Evolutionary conservation across 2,329 filamentous ascomycete species (phyloP).

Genomic region (Sphaerulina musiva): DNA sequence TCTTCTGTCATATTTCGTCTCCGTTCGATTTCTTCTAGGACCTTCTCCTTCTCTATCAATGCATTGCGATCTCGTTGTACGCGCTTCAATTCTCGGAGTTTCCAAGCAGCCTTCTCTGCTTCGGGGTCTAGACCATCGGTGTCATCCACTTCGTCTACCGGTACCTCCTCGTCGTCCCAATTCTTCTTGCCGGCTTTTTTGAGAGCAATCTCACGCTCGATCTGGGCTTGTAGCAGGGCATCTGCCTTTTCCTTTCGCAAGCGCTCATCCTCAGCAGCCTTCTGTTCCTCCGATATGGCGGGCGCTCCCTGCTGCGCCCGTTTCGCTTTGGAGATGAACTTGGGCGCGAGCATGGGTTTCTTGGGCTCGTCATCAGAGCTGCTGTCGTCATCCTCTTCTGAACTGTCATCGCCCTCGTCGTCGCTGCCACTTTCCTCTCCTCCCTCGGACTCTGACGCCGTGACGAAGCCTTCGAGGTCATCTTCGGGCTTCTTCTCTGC

Average conservation of each 20-base stretch:
- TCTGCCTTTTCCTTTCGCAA: constrained; percentile 66
- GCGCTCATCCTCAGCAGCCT: constrained; percentile 46
- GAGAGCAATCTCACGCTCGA: constrained; percentile 72
- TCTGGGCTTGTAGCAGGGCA: constrained; percentile 78
- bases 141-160: constrained; percentile 77
- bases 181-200: constrained; percentile 70
- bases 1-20: constrained; percentile 78
- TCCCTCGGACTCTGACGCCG: constrained; percentile 43
- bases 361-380: constrained; percentile 54
- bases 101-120: constrained; percentile 88
- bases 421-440: constrained; percentile 35
- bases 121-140: constrained; percentile 80
- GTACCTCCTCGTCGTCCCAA: constrained; percentile 69
- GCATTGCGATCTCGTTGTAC: constrained; percentile 79
- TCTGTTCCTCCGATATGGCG: constrained; percentile 35
- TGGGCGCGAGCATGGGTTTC: constrained; percentile 56
- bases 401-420: constrained; percentile 40
- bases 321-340: constrained; percentile 59
- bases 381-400: constrained; percentile 53
- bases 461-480: constrained; percentile 52
- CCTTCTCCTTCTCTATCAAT: constrained; percentile 69
- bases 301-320: constrained; percentile 39
- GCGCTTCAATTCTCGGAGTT: constrained; percentile 80
- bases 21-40: constrained; percentile 83
- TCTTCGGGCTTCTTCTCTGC: constrained; percentile 28